phyloP scores from a whole-genome alignment of 2,329 filamentous ascomycete species.

The Sporothrix brunneoviolacea region DNA sequence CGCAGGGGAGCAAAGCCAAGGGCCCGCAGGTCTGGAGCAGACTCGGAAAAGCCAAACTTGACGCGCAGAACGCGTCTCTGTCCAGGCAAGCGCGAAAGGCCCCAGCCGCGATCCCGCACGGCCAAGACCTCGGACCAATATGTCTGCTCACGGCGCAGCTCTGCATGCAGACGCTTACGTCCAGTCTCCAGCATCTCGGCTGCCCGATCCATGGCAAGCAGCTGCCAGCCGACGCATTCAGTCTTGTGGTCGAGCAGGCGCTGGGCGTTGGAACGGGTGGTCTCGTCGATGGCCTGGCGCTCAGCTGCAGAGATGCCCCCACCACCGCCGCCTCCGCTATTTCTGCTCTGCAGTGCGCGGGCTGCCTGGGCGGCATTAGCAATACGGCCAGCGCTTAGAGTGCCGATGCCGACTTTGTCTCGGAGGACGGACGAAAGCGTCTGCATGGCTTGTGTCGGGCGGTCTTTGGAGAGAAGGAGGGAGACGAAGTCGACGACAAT shows the following conservation, averaged over 20 bases:
- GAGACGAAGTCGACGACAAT: conserved; percentile 77
- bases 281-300: conserved; percentile 28
- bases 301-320: not conserved
- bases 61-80: conserved; percentile 73
- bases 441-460: conserved; percentile 59
- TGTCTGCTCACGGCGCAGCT: conserved; percentile 70
- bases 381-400: conserved; percentile 62
- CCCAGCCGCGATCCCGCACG: conserved; percentile 80
- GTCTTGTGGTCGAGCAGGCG: conserved; percentile 50
- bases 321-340: not conserved
- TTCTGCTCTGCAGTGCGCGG: conserved; percentile 12
- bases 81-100: conserved; percentile 68
- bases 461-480: conserved; percentile 73
- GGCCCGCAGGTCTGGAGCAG: conserved; percentile 52
- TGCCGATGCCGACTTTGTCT: conserved; percentile 65
- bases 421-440: conserved; percentile 68
- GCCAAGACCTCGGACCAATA: conserved; percentile 86
- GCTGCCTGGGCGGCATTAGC: conserved; percentile 51
- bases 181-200: conserved; percentile 68
- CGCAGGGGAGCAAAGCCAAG: conserved; percentile 77
- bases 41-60: conserved; percentile 81
- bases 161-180: conserved; percentile 64
- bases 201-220: conserved; percentile 68
- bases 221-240: conserved; percentile 63
- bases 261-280: conserved; percentile 17